Percentiles rank a stretch among this genome's conserved stretches.
Evolutionary conservation across 768 basidiomycete genomes (phyloP).

Genomic region (Collybiopsis confluens): DNA sequence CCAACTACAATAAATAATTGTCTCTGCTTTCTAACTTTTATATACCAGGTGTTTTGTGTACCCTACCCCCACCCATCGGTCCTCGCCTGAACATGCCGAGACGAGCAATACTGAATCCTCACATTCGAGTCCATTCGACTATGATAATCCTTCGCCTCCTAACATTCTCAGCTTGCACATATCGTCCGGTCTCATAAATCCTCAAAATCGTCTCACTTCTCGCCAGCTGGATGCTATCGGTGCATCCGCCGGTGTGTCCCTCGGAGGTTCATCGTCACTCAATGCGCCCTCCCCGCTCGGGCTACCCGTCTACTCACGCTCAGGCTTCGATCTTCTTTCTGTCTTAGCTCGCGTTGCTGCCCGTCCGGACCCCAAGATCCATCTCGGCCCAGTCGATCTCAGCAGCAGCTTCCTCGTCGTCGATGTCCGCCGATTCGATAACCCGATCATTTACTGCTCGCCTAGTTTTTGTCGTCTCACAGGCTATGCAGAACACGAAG

Average conservation of each 20-base stretch:
- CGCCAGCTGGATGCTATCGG: background rate
- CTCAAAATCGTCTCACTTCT: background rate
- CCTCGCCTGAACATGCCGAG: no score
- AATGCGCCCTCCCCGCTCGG: constrained; percentile 28
- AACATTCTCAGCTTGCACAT: constrained; percentile 6
- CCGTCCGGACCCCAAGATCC: constrained; percentile 69
- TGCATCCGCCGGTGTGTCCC: background rate
- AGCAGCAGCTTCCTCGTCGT: constrained; percentile 90
- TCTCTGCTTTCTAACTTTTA: no score
- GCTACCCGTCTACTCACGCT: constrained; percentile 76
- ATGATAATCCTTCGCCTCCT: constrained; percentile 10
- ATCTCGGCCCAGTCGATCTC: constrained; percentile 88
- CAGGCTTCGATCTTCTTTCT: constrained; percentile 87
- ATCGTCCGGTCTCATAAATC: constrained; percentile 5
- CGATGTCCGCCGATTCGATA: constrained; percentile 77
- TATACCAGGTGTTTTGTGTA: no score
- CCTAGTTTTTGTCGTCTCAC: constrained; percentile 78
- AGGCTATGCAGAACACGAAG: constrained; percentile 69
- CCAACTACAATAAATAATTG: background rate
- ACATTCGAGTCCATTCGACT: constrained; percentile 21
- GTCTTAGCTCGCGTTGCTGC: constrained; percentile 74
- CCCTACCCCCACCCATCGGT: no score
- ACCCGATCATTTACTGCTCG: constrained; percentile 87
- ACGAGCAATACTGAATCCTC: background rate
- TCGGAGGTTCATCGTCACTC: constrained; percentile 9